phyloP scores from a whole-genome alignment of 1,139 yeast genomes.

The Debaryomyces udenii region DNA sequence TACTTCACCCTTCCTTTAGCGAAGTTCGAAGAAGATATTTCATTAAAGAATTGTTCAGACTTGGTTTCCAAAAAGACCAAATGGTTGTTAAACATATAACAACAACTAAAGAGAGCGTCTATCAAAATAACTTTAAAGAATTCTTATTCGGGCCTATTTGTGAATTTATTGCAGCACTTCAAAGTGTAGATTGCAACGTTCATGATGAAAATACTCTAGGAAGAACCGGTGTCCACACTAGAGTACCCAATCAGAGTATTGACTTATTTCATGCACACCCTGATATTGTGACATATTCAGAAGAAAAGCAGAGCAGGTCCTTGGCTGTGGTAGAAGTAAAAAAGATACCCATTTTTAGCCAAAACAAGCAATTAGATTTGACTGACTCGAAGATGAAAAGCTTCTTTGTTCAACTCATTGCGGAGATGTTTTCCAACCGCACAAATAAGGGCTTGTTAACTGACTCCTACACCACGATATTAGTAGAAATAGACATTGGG shows the following conservation, averaged over 20 bases:
- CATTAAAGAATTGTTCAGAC: neutral
- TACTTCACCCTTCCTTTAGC: neutral
- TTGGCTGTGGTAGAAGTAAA: slow-evolving; percentile 4
- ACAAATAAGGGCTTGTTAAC: no score
- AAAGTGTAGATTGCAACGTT: neutral
- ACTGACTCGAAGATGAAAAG: no score
- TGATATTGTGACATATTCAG: neutral
- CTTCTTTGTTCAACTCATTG: no score
- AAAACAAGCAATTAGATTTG: neutral
- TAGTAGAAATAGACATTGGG: no score
- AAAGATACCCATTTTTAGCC: neutral
- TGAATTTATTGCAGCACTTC: neutral
- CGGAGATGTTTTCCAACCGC: no score
- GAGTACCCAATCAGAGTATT: neutral
- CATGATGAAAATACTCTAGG: neutral
- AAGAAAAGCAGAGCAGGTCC: neutral
- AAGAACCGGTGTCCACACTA: slow-evolving; percentile 1
- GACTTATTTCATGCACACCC: slow-evolving; percentile 1
- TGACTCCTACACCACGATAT: no score
- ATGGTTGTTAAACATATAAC: neutral
- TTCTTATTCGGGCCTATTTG: slow-evolving; percentile 1
- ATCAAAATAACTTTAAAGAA: neutral
- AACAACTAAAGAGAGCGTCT: neutral
- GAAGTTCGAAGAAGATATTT: neutral
- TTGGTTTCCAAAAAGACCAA: neutral